phyloP scores from a whole-genome alignment of 2,329 filamentous ascomycete species.

The Beauveria sp. region DNA sequence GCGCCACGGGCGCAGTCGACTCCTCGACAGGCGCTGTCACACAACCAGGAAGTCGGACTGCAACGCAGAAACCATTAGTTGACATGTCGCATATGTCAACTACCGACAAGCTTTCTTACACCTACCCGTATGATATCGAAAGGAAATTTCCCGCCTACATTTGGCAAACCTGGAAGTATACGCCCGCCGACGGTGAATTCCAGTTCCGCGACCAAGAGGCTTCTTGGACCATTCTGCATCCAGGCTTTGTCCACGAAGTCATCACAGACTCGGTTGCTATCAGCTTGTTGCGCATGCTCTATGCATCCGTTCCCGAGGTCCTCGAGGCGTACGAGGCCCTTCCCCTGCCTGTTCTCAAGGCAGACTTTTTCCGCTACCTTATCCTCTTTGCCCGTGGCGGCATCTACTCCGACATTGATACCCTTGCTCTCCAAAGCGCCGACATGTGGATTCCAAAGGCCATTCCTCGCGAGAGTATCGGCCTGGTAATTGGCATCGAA shows the following conservation, averaged over 20 bases:
- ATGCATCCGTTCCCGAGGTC: conserved; percentile 72
- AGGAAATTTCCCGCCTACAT: conserved; percentile 93
- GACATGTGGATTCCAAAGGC: conserved; percentile 77
- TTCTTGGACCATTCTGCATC: conserved; percentile 81
- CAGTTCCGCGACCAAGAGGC: conserved; percentile 76
- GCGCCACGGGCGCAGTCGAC: conserved; percentile 16
- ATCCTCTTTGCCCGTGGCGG: conserved; percentile 55
- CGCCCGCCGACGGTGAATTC: conserved; percentile 70
- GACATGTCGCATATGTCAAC: conserved; percentile 67
- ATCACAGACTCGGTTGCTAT: conserved; percentile 84
- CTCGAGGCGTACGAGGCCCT: conserved; percentile 67
- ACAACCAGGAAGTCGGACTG: conserved; percentile 24
- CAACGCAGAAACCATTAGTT: conserved; percentile 55
- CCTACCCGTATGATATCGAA: conserved; percentile 87
- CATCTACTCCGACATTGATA: conserved; percentile 89
- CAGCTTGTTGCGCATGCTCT: conserved; percentile 77
- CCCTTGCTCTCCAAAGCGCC: conserved; percentile 72
- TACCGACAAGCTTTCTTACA: conserved; percentile 77
- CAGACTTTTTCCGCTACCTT: conserved; percentile 71
- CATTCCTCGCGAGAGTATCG: conserved; percentile 70
- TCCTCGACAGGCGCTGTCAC: conserved; percentile 13
- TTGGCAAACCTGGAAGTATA: conserved; percentile 98
- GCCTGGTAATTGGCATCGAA: conserved; percentile 89
- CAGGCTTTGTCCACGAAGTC: conserved; percentile 90
- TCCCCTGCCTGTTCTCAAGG: conserved; percentile 67